phyloP scores from a whole-genome alignment of 73 alveolate species.

The Blepharisma japonicum region DNA sequence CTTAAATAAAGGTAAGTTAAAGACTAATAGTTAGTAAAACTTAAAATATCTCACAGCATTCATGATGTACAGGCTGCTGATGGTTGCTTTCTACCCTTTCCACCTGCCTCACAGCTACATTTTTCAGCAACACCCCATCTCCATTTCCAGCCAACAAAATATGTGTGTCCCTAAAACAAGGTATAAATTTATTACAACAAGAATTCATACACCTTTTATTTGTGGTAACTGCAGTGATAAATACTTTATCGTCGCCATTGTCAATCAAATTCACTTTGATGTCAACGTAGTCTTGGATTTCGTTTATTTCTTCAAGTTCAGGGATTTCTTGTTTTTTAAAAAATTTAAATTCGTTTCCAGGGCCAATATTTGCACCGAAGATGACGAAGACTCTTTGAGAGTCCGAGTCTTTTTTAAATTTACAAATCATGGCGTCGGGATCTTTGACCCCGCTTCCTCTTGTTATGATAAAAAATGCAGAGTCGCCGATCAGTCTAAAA shows the following conservation, averaged over 20 bases:
- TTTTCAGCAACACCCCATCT: neutral
- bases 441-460: neutral
- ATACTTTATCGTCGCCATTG: neutral
- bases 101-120: neutral
- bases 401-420: conserved; percentile 24
- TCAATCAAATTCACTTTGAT: too few relatives aligned
- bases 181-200: neutral
- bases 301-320: too few relatives aligned
- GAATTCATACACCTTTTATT: neutral
- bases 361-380: conserved; percentile 9
- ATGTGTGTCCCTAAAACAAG: neutral
- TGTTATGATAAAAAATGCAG: conserved; percentile 24
- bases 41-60: conserved; percentile 5
- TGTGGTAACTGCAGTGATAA: neutral
- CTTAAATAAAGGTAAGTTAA: neutral
- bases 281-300: too few relatives aligned
- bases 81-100: neutral
- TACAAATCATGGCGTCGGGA: conserved; percentile 17
- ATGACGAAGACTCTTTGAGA: neutral
- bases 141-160: conserved; percentile 15
- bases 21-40: neutral
- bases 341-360: neutral
- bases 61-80: neutral
- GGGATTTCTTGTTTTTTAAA: too few relatives aligned
- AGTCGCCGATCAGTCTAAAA: conserved; percentile 27